Percentiles rank a stretch among this genome's conserved stretches.
phyloP scores from a whole-genome alignment of 805 yeast genomes.

The Metschnikowia lochheadii region DNA sequence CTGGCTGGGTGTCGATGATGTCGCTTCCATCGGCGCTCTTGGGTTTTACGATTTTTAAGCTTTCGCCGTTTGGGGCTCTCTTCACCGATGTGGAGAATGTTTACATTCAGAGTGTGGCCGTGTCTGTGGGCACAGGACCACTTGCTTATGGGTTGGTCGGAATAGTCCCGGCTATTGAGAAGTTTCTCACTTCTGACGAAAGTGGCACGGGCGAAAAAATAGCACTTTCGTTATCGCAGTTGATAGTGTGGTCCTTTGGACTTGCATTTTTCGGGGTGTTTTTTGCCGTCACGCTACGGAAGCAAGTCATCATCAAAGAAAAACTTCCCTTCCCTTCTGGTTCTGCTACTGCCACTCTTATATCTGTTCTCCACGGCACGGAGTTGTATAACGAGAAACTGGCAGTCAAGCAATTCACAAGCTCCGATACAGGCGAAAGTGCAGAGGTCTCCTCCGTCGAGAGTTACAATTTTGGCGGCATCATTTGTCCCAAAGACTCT shows the following conservation, averaged over 20 bases:
- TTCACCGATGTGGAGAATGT: conserved; percentile 91
- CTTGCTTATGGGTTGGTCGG: conserved; percentile 94
- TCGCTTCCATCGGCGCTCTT: conserved; percentile 87
- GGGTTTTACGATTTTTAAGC: conserved; percentile 78
- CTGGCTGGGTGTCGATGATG: conserved; percentile 99
- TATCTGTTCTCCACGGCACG: conserved; percentile 79
- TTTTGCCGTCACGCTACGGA: conserved; percentile 84
- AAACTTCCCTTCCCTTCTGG: conserved; percentile 93
- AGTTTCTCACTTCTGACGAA: conserved; percentile 74
- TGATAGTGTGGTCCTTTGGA: conserved; percentile 80
- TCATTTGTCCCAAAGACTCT: conserved; percentile 16
- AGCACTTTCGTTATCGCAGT: conserved; percentile 42
- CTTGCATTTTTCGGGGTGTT: conserved; percentile 93
- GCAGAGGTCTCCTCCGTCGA: conserved; percentile 4
- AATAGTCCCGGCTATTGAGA: conserved; percentile 92
- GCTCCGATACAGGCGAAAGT: neutral
- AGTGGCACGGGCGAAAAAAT: conserved; percentile 52
- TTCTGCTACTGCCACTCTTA: conserved; percentile 90
- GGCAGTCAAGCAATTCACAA: conserved; percentile 3
- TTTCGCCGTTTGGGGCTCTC: conserved; percentile 42
- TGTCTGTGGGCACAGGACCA: conserved; percentile 97
- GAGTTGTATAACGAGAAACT: conserved; percentile 40
- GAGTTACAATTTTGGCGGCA: conserved; percentile 14
- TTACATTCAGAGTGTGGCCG: conserved; percentile 85
- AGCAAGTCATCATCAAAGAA: conserved; percentile 82